Conservation (phyloP, 2,329 filamentous ascomycete species). For the Talaromyces piceae region DNA sequence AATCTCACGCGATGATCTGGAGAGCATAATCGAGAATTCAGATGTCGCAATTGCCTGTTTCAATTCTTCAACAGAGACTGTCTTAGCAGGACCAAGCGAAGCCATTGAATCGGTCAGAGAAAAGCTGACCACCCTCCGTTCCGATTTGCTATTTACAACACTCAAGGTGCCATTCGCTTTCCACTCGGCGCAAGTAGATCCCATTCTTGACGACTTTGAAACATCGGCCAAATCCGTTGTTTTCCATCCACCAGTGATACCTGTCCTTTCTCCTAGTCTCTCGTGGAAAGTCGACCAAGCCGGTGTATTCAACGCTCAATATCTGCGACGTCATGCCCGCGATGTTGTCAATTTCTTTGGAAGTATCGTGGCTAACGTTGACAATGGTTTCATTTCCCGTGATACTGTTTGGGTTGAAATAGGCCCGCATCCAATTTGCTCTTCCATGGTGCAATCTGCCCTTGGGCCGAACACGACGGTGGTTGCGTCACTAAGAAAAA, state of each 20-base stretch:
- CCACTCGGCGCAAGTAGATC: constrained; percentile 21
- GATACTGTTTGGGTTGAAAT: constrained; percentile 3
- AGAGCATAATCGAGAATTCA: constrained; percentile 25
- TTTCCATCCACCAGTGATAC: constrained; percentile 27
- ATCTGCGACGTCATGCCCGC: constrained; percentile 58
- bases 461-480: background rate
- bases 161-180: constrained; percentile 58
- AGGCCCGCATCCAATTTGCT: constrained; percentile 5
- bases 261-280: constrained; percentile 40
- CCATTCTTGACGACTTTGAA: constrained; percentile 28
- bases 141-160: constrained; percentile 23
- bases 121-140: constrained; percentile 22
- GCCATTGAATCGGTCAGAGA: constrained; percentile 53
- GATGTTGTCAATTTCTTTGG: constrained; percentile 55
- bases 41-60: constrained; percentile 57
- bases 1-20: constrained; percentile 23
- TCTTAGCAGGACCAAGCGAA: constrained; percentile 57
- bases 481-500: background rate
- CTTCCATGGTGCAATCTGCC: background rate
- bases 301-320: constrained; percentile 42
- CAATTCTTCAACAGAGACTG: constrained; percentile 68
- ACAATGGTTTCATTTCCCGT: background rate
- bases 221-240: background rate
- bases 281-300: constrained; percentile 28
- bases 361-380: background rate